phyloP scores from a whole-genome alignment of 768 basidiomycete genomes.

The Dendrothele bispora region DNA sequence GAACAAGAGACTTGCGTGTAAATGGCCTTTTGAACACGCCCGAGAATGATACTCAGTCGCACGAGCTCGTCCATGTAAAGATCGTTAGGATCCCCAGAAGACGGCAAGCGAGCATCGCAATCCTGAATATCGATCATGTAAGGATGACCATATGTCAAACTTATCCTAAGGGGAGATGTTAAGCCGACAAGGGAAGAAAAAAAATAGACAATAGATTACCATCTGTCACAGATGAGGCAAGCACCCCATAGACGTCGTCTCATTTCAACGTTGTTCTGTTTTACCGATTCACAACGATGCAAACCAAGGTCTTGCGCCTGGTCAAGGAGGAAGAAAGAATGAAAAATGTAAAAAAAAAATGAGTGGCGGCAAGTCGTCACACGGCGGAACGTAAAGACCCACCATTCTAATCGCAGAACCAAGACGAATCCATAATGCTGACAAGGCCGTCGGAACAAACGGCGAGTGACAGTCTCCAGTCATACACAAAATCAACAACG shows the following conservation, averaged over 20 bases:
- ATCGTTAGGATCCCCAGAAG: slow-evolving; percentile 77
- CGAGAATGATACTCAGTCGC: slow-evolving; percentile 87
- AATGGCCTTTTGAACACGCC: slow-evolving; percentile 88
- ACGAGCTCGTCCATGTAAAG: slow-evolving; percentile 90
- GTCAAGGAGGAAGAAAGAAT: slow-evolving; percentile 35
- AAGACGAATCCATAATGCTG: slow-evolving; percentile 82
- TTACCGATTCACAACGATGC: slow-evolving; percentile 87
- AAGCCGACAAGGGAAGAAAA: slow-evolving; percentile 7
- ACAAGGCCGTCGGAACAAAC: slow-evolving; percentile 82
- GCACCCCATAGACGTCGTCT: slow-evolving; percentile 91
- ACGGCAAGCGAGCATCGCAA: slow-evolving; percentile 92
- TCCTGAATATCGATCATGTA: slow-evolving; percentile 96
- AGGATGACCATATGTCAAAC: slow-evolving; percentile 88
- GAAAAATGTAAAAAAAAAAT: slow-evolving; percentile 3
- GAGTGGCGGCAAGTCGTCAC: slow-evolving; percentile 45
- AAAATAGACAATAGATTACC: slow-evolving; percentile 46
- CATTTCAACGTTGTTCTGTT: slow-evolving; percentile 74
- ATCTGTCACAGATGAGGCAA: slow-evolving; percentile 93
- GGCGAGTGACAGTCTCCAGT: slow-evolving; percentile 89
- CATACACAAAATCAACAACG: slow-evolving; percentile 83
- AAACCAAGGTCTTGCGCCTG: slow-evolving; percentile 96
- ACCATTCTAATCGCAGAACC: slow-evolving; percentile 95
- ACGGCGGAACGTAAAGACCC: slow-evolving; percentile 30
- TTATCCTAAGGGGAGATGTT: slow-evolving; percentile 53
- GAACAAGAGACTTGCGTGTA: slow-evolving; percentile 62